Conservation (phyloP, 108 stramenopile genomes). For the Thalassiosira profunda region DNA sequence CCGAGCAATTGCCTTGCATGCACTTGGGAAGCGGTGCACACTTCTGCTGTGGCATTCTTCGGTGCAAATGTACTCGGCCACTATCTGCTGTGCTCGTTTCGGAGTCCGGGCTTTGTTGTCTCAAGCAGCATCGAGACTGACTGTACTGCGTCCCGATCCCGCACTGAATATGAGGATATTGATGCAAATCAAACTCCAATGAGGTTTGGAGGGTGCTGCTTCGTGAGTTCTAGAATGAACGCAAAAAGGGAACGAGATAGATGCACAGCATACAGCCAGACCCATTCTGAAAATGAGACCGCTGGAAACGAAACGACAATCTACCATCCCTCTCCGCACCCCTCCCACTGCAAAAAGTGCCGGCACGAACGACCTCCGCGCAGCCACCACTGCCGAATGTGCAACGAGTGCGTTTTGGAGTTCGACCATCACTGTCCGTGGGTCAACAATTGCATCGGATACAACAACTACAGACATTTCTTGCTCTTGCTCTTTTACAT, state of each 20-base stretch:
- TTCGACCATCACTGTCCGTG: constrained; percentile 99
- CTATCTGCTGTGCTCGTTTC: constrained; percentile 53
- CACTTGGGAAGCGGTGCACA: constrained; percentile 41
- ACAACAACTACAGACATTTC: constrained; percentile 86
- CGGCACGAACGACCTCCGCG: constrained; percentile 67
- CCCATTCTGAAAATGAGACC: constrained; percentile 8
- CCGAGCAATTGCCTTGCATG: constrained; percentile 3
- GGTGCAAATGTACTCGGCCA: constrained; percentile 65
- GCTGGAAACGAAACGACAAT: background rate
- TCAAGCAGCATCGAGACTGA: background rate
- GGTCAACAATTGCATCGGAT: constrained; percentile 98
- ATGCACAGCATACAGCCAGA: constrained; percentile 12
- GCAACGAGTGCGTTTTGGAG: constrained; percentile 75
- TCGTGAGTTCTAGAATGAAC: constrained; percentile 5
- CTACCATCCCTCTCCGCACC: constrained; percentile 42
- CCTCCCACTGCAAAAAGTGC: constrained; percentile 70
- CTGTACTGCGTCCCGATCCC: background rate
- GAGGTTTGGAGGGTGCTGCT: constrained; percentile 32
- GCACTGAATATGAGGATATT: background rate
- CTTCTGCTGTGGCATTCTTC: constrained; percentile 55
- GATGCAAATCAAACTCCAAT: background rate
- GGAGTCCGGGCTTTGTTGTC: constrained; percentile 71
- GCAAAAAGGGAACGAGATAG: background rate
- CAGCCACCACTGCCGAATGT: constrained; percentile 80
- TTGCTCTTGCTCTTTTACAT: constrained; percentile 66